A percentile compares a stretch with the other conserved stretches of the same genome.
These are phyloP conservation scores for Ascochyta viciae-villosae DNA, from an alignment of 2,329 filamentous ascomycete genomes.

Conservation along the genomic window DNA sequence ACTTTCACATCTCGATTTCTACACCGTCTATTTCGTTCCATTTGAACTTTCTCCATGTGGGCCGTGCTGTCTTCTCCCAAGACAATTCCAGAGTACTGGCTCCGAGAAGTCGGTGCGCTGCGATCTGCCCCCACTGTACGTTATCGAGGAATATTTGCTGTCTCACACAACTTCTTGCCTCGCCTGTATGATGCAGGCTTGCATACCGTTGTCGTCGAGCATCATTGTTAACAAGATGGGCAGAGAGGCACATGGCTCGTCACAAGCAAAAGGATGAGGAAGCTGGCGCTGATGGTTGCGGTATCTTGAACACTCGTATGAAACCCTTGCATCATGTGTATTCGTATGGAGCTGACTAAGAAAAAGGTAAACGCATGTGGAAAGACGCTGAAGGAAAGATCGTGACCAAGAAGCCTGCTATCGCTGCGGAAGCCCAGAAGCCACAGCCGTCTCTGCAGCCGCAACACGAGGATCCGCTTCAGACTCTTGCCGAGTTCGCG, in stretches of 20 bases:
- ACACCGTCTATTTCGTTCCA: not conserved
- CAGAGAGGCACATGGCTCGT: slow-evolving; percentile 65
- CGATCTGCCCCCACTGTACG: slow-evolving; percentile 11
- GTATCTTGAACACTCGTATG: slow-evolving; percentile 59
- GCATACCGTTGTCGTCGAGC: not conserved
- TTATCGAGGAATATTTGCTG: not conserved
- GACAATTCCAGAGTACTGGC: not conserved
- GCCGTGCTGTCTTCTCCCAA: not conserved
- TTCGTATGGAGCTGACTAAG: not conserved
- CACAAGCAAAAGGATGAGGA: slow-evolving; percentile 63
- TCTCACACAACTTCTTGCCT: not conserved
- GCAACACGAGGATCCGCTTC: slow-evolving; percentile 22
- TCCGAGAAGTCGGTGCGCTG: not conserved
- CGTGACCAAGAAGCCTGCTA: slow-evolving; percentile 53
- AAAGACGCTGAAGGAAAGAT: slow-evolving; percentile 62
- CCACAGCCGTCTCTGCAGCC: slow-evolving; percentile 9
- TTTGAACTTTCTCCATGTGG: not conserved
- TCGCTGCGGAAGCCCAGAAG: slow-evolving; percentile 23
- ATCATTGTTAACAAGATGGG: slow-evolving; percentile 28
- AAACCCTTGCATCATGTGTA: no score
- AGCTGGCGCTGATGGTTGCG: slow-evolving; percentile 60
- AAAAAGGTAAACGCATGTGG: slow-evolving; percentile 58
- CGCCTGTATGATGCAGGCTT: not conserved
- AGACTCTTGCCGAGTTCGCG: slow-evolving; percentile 29
- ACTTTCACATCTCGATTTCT: not conserved